Base-by-base conservation (phyloP, 2,329 filamentous ascomycete species). In the Pezicula radicicola region DNA sequence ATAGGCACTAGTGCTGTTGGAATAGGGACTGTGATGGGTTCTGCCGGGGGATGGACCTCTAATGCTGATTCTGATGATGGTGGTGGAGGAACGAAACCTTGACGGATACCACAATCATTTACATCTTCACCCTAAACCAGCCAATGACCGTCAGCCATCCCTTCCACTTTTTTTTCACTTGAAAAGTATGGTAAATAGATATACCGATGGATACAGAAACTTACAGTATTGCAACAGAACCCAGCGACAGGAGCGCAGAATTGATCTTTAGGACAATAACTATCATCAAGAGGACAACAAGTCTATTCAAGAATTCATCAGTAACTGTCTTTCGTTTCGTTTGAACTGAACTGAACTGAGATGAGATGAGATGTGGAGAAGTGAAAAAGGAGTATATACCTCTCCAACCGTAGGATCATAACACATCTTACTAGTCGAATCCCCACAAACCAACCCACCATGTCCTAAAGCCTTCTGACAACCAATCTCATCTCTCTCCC, bases 341-440 rank as follows among this genome's bases (percentile, higher is more conserved):
- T 21, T 21, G 5, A 21, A 21, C 3, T 21, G 21, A 21, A 21
- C 3, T 21, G 21, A 21, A 21, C 3, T 5, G 21, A 21, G 5
- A 21, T 21, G 13, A 40, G 4, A 40, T 8, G 7, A 40, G 3
- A 40, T n/a, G n/a, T n/a, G n/a, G n/a, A n/a, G n/a, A n/a, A n/a
- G n/a, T n/a, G n/a, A n/a, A n/a, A 5, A n/a, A 15, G 8, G 8
- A 16, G 19, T 40, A 43, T 43, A 9, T 45, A 58, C 56, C 33
- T 62, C 57, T 35, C 55, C 57, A 6, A 55, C 15, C 3, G 50
- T 53, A n/a, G 58, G 60, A 57, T 61, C 48, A 48, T 60, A 62
- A 35, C 57, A 60, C 39, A 44, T 61, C 36, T 35, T 28, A 39
- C 54, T 59, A 10, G 46, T 40, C 4, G 3, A 15, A 10, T 48